Percentiles rank a stretch among this genome's conserved stretches.
Evolutionary conservation across 805 yeast genomes (phyloP).

Genomic region (Wickerhamomyces kurtzmanii): DNA sequence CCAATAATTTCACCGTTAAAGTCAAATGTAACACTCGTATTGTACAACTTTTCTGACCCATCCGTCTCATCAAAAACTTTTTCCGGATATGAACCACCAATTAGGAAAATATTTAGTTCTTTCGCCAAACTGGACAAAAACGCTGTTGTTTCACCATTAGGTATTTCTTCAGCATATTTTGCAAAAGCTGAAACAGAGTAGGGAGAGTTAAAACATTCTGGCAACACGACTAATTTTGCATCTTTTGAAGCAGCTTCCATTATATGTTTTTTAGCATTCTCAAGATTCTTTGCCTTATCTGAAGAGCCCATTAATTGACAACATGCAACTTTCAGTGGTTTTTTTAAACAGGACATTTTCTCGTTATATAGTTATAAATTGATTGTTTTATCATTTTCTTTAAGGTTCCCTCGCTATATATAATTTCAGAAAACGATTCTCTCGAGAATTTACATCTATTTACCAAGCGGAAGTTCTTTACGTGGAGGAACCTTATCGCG

Average conservation of each 20-base stretch:
- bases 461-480: too few relatives aligned
- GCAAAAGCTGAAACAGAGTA: slow-evolving; percentile 82
- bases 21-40: slow-evolving; percentile 69
- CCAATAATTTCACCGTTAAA: slow-evolving; percentile 77
- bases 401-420: too few relatives aligned
- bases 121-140: slow-evolving; percentile 63
- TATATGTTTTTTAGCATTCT: not conserved
- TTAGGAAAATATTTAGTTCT: slow-evolving; percentile 49
- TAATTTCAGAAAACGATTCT: too few relatives aligned
- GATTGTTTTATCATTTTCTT: too few relatives aligned
- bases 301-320: not conserved
- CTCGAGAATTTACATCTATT: too few relatives aligned
- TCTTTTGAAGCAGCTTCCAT: slow-evolving; percentile 1
- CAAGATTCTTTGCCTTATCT: not conserved
- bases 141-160: slow-evolving; percentile 58
- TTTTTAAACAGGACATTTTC: too few relatives aligned
- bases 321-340: slow-evolving; percentile 1
- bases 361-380: too few relatives aligned
- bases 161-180: slow-evolving; percentile 82
- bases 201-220: slow-evolving; percentile 96
- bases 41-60: slow-evolving; percentile 48
- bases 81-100: slow-evolving; percentile 96
- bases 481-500: too few relatives aligned
- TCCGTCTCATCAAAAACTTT: slow-evolving; percentile 28
- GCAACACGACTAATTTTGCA: slow-evolving; percentile 48